Evolutionary conservation across 306 rosid genomes (phyloP), one percentile per base, ranked within the genome.

Genomic region (Dicorynia guianensis): DNA sequence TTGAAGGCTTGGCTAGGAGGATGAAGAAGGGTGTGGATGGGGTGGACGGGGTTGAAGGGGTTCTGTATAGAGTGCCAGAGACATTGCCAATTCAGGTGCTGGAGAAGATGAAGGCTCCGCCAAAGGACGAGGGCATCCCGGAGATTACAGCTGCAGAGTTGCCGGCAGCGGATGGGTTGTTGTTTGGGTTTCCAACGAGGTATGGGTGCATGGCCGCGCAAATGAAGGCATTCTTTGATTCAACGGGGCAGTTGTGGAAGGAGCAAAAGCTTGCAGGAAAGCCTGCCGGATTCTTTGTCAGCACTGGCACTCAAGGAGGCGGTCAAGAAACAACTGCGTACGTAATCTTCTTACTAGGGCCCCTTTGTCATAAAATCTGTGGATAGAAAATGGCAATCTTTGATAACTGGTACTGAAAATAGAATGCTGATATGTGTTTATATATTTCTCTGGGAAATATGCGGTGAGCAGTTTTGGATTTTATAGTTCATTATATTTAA

Each of bases 281-380:
- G 65, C 98, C 99, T 0, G 98, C 90, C 0, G 99, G 99, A 7
- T 85, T 95, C 72, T 95, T 95, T 75, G 93, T 95, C 4, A 92
- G 99, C 43, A 90, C 99, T 4, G 97, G 99, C 2, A 95, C 99
- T 20, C 99, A 90, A 80, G 98, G 99, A 4, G 99, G 99, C 44
- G 99, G 99, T 77, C 99, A 95, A 90, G 99, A 95, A 82, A 95
- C 98, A 15, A 92, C 97, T 8, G 93, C 97, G 98, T 95, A 80
- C 87, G 93, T 53, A 5, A 30, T 34, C 12, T 62, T 59, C 9
- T 53, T 12, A 1, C 36, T 9, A 10, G 6, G n/a, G 5, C 25
- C 17, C 0, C n/a, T 69, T 13, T 11, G 14, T 6, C 55, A 8
- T 25, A 25, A 25, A 25, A 25, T 2, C 30, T 25, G 30, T 2